Evolutionary conservation across 768 basidiomycete genomes (phyloP), one percentile per base, ranked within the genome.

Genomic region (Pleurotus ostreatus): DNA sequence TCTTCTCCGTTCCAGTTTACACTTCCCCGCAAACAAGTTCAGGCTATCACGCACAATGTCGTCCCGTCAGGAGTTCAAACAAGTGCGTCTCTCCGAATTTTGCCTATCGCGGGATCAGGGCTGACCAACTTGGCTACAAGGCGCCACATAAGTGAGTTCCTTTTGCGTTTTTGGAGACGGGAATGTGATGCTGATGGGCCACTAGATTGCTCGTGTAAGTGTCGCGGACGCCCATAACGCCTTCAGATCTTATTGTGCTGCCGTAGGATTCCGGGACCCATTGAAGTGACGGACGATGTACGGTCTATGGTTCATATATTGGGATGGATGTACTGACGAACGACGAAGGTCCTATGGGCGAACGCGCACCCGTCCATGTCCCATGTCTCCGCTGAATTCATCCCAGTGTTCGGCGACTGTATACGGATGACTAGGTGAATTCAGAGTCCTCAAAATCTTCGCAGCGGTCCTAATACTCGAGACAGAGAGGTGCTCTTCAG

Each of bases 311-410:
- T n/a, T 15, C 25, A 37, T 4, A 18, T 11, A 30, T 26, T 13
- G 18, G 45, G 34, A 23, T n/a, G 23, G 12, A 48, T 18, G 7
- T 20, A 6, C 16, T 41, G 46, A 23, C n/a, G n/a, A 4, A 44
- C 5, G 37, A 18, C 44, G 55, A 62, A 89, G 80, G 94, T 98
- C 57, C 86, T 98, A 62, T 86, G 77, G 64, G 94, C 94, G 65
- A 98, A 98, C 77, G 96, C 97, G 0, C 92, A 91, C 63, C 93
- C 94, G 0, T 83, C 87, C 54, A 79, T 94, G 78, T 90, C 89
- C 52, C 95, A 98, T 69, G 84, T 94, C 63, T 89, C 92, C 23
- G 82, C 86, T 11, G 94, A 92, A 30, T 98, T 99, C 69, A 80
- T 92, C 38, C 82, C 87, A 16, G 83, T 92, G 55, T 92, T 98